These are phyloP conservation scores for Colletotrichum cordylinicola DNA, from an alignment of 2,329 filamentous ascomycete species.

Conservation along the genomic window DNA sequence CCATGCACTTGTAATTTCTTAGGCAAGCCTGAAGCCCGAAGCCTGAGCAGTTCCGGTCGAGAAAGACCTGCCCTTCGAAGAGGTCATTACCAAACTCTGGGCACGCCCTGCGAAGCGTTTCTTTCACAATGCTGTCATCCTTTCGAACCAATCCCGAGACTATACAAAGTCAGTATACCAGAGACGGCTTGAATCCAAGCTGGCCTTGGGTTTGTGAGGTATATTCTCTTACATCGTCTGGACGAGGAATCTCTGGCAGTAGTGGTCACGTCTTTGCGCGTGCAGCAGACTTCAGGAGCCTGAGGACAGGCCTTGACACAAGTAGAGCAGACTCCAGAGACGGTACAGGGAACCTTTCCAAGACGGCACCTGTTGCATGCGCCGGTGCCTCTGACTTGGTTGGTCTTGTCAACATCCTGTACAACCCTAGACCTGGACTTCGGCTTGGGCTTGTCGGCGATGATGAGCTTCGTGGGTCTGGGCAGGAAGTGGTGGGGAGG, in stretches of 20 bases:
- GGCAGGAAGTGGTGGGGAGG: background rate
- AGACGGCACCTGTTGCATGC: slow-evolving; percentile 10
- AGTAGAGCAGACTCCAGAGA: background rate
- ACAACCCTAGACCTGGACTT: background rate
- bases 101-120: background rate
- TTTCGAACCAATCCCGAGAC: too few species aligned
- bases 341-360: background rate
- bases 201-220: too few species aligned
- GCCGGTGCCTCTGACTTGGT: background rate
- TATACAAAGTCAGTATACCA: too few species aligned
- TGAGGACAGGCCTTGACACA: background rate
- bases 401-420: background rate
- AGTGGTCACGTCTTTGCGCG: background rate
- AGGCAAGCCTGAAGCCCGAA: background rate
- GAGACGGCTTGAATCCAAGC: too few species aligned
- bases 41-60: background rate
- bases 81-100: background rate
- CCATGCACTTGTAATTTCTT: background rate
- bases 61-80: background rate
- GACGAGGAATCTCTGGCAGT: background rate
- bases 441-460: background rate
- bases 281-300: background rate
- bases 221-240: background rate
- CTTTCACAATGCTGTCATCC: too few species aligned
- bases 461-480: background rate